A percentile compares a stretch with the other conserved stretches of the same genome.
Evolutionary conservation across 371 early-diverging fungal species (phyloP).

Genomic region (Mortierella sp.): DNA sequence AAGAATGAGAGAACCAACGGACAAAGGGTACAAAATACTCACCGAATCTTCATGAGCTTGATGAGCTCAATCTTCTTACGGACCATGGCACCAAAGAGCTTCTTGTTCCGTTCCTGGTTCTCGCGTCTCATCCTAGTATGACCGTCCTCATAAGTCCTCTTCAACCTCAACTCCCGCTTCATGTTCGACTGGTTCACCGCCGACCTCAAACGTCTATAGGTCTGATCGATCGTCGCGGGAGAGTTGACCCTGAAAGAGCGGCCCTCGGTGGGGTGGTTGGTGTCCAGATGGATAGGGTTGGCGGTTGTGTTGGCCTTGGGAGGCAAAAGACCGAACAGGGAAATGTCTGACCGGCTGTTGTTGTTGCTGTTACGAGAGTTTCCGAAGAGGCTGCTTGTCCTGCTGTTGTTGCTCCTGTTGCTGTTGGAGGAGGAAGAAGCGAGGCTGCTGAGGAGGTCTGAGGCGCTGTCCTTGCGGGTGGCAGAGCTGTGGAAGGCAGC

Average conservation of each 20-base stretch:
- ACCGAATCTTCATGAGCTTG: slow-evolving; percentile 58
- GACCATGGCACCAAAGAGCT: slow-evolving; percentile 56
- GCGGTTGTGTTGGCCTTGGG: slow-evolving; percentile 48
- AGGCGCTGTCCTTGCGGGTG: slow-evolving; percentile 11
- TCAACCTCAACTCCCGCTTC: slow-evolving; percentile 50
- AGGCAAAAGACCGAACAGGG: slow-evolving; percentile 24
- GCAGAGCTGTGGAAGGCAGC: slow-evolving; percentile 42
- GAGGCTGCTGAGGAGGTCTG: slow-evolving; percentile 18
- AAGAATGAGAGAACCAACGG: neutral
- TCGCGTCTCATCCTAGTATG: slow-evolving; percentile 52
- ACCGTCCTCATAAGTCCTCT: slow-evolving; percentile 44
- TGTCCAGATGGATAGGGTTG: slow-evolving; percentile 54
- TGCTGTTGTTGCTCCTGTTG: slow-evolving; percentile 18
- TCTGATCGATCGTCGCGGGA: slow-evolving; percentile 27
- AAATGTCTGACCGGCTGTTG: slow-evolving; percentile 8
- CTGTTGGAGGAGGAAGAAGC: slow-evolving; percentile 14
- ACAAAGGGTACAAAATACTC: neutral
- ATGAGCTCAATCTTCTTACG: slow-evolving; percentile 57
- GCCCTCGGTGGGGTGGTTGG: slow-evolving; percentile 42
- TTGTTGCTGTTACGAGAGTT: neutral
- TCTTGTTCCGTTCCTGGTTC: slow-evolving; percentile 54
- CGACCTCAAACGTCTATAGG: slow-evolving; percentile 42
- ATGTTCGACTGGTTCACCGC: slow-evolving; percentile 53
- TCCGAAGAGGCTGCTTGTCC: slow-evolving; percentile 19
- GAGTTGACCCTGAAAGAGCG: slow-evolving; percentile 44